Conservation (phyloP, 352 stramenopile species). For the Phytophthora rubi region DNA sequence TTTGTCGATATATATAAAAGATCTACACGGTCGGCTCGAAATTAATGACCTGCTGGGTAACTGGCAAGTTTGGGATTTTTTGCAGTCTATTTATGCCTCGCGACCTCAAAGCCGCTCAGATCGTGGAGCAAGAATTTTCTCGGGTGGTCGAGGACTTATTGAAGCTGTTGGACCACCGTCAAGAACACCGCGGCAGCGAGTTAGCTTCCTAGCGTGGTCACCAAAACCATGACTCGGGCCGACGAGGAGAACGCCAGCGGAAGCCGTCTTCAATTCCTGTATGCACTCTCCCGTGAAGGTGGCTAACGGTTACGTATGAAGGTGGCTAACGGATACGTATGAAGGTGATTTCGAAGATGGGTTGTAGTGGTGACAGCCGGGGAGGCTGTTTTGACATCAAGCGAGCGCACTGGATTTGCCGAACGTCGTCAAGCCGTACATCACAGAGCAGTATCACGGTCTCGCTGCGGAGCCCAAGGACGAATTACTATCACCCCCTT, state of each 20-base stretch:
- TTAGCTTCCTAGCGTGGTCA: too few relatives aligned
- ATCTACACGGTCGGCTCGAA: too few relatives aligned
- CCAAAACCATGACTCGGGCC: background rate
- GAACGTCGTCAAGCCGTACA: background rate
- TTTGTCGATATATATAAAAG: too few relatives aligned
- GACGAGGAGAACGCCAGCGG: background rate
- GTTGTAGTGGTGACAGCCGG: constrained; percentile 2
- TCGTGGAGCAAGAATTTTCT: background rate
- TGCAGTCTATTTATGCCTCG: too few relatives aligned
- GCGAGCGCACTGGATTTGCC: constrained; percentile 10
- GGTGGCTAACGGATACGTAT: too few relatives aligned
- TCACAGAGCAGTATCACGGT: background rate
- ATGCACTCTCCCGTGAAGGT: background rate
- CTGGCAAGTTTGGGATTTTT: too few relatives aligned
- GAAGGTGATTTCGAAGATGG: background rate
- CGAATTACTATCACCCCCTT: too few relatives aligned
- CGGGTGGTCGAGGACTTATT: constrained; percentile 10
- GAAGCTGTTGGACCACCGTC: constrained; percentile 6
- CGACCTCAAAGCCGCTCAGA: too few relatives aligned
- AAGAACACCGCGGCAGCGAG: background rate
- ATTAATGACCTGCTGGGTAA: too few relatives aligned
- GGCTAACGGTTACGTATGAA: constrained; percentile 12
- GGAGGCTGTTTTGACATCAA: constrained; percentile 13
- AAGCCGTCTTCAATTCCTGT: background rate
- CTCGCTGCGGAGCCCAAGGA: background rate